Conservation (phyloP, 345 rosid species). For the Brassica juncea region DNA sequence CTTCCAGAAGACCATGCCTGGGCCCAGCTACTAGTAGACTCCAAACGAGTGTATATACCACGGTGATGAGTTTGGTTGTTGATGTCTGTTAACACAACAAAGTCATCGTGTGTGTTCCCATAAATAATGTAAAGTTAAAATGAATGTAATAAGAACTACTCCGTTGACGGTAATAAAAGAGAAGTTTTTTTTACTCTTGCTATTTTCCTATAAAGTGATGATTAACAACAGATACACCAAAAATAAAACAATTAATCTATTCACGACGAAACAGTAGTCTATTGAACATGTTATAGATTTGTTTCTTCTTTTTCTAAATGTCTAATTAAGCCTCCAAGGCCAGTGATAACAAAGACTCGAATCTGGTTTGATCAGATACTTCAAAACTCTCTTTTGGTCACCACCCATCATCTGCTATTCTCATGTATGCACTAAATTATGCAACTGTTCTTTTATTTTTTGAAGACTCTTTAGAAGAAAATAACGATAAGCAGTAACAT, state of each 20-base stretch:
- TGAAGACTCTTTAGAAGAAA: too few species aligned
- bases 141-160: slow-evolving; percentile 21
- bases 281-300: too few species aligned
- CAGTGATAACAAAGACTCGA: neutral
- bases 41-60: neutral
- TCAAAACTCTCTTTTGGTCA: too few species aligned
- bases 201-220: neutral
- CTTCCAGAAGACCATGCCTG: slow-evolving; percentile 8
- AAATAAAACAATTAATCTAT: neutral
- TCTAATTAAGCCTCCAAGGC: neutral
- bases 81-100: slow-evolving; percentile 10
- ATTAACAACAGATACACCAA: neutral
- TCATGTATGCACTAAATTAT: too few species aligned
- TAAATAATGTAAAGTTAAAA: neutral
- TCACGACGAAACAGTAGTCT: neutral
- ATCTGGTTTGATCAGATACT: neutral
- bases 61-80: slow-evolving; percentile 14
- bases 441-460: too few species aligned
- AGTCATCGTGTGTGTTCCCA: neutral
- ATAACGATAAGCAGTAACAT: too few species aligned
- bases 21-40: slow-evolving; percentile 13
- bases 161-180: neutral
- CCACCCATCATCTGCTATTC: too few species aligned
- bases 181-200: neutral
- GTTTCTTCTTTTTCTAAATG: neutral